Evolutionary conservation across 345 rosid genomes (phyloP).

Genomic region (Cardamine chenopodiifolia): DNA sequence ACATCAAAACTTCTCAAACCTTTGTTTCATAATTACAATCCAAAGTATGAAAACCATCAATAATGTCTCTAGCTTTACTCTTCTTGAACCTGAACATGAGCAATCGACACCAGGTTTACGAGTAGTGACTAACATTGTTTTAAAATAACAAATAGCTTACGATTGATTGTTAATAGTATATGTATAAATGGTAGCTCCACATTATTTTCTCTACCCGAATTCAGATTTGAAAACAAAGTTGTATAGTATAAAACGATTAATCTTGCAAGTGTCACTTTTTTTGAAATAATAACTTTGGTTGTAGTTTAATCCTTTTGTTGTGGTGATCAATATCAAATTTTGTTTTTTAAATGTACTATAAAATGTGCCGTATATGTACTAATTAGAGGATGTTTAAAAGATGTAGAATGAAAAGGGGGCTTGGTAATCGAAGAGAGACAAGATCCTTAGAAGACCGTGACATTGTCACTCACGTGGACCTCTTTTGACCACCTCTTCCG

Average conservation of each 20-base stretch:
- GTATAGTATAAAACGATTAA: neutral
- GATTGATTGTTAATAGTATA: neutral
- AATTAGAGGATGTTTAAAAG: neutral
- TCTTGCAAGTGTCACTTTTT: neutral
- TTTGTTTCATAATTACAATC: neutral
- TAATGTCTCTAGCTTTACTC: neutral
- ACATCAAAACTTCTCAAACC: neutral
- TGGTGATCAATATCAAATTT: neutral
- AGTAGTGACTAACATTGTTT: neutral
- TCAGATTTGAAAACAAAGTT: neutral
- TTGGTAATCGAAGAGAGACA: slow-evolving; percentile 41
- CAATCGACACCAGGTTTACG: neutral
- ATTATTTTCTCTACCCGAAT: neutral
- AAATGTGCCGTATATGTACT: neutral
- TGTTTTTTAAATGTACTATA: neutral
- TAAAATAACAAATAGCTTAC: neutral
- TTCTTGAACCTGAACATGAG: neutral
- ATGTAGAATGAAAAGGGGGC: slow-evolving; percentile 20
- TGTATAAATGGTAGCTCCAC: neutral
- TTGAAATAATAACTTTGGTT: neutral
- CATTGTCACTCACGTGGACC: slow-evolving; percentile 47
- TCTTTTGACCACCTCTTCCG: slow-evolving; percentile 45
- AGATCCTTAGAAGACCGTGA: slow-evolving; percentile 47
- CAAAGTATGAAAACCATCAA: neutral
- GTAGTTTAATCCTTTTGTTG: neutral